Conservation (phyloP, 2,329 filamentous ascomycete genomes). For the Neofusicoccum sp. region DNA sequence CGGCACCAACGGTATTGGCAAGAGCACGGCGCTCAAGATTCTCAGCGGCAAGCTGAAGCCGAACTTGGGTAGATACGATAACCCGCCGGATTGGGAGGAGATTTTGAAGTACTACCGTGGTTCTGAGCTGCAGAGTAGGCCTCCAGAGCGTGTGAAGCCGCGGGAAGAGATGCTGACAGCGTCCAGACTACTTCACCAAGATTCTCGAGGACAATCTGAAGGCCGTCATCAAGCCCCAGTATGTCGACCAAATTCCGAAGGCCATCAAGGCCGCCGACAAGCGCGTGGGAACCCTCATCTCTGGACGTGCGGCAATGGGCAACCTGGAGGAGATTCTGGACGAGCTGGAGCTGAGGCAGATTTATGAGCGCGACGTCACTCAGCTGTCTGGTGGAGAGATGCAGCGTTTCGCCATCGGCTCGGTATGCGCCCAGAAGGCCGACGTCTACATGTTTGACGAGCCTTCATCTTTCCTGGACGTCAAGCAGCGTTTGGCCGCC, state of each 20-base stretch:
- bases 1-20: conserved; percentile 99
- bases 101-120: conserved; percentile 98
- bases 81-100: conserved; percentile 98
- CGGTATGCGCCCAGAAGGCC: conserved; percentile 91
- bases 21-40: conserved; percentile 99
- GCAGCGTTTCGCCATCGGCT: conserved; percentile 95
- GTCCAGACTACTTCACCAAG: conserved; percentile 93
- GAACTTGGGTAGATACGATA: conserved; percentile 90
- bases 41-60: conserved; percentile 98
- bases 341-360: conserved; percentile 80
- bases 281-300: conserved; percentile 74
- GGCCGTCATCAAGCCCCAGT: conserved; percentile 97
- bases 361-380: conserved; percentile 86
- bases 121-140: conserved; percentile 90
- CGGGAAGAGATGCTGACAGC: conserved; percentile 22
- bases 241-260: conserved; percentile 96
- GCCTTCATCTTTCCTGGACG: conserved; percentile 97
- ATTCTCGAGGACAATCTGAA: conserved; percentile 95
- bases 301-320: conserved; percentile 70
- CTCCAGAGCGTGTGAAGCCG: not conserved
- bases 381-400: conserved; percentile 95
- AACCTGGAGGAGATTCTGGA: conserved; percentile 82
- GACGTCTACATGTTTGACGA: conserved; percentile 99
- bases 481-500: conserved; percentile 95
- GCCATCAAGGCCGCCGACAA: conserved; percentile 81